Evolutionary conservation across 345 rosid genomes (phyloP), one percentile per base, ranked within the genome.

Genomic region (Eucalyptus lansdowneana): DNA sequence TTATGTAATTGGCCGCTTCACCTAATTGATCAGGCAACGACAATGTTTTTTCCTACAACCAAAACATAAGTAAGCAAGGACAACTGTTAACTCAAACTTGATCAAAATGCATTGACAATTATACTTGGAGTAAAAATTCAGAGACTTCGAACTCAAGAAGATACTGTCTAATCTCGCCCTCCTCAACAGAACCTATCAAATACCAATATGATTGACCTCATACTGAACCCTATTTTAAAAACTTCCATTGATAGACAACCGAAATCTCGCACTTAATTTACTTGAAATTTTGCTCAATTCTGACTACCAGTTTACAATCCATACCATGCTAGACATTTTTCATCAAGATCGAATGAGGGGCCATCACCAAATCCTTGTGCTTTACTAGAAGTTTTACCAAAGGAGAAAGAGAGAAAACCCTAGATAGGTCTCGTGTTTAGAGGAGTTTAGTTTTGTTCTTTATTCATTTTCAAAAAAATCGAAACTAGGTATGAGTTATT

Each of bases 21-120:
- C 90, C 94, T 22, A 96, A 90, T 72, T 93, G 96, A 89, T 96
- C 97, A 12, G 97, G 93, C 89, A 96, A 12, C 9, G 97, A 31
- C 27, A 50, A 40, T 8, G 91, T 8, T 37, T 90, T 8, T 72
- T 94, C 94, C 96, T 95, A 89, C 90, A 89, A 11, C 16, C 83
- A 22, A 40, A 40, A 37, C 83, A 37, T 37, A 21, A 76, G 47
- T 76, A 76, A 37, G 47, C 5, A 76, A 76, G 83, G 83, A 21
- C 5, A 76, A 40, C 1, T 40, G 27, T 76, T 12, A 76, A 37
- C 47, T 21, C 27, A 76, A 76, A 21, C 83, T 76, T 21, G 47
- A 40, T 76, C 83, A 76, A 76, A 37, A 40, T 40, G 27, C 83
- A 40, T 21, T 40, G 47, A 76, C 15, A 76, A 72, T 3, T 21